phyloP scores from a whole-genome alignment of 805 yeast genomes.

The Debaryomyces hansenii region DNA sequence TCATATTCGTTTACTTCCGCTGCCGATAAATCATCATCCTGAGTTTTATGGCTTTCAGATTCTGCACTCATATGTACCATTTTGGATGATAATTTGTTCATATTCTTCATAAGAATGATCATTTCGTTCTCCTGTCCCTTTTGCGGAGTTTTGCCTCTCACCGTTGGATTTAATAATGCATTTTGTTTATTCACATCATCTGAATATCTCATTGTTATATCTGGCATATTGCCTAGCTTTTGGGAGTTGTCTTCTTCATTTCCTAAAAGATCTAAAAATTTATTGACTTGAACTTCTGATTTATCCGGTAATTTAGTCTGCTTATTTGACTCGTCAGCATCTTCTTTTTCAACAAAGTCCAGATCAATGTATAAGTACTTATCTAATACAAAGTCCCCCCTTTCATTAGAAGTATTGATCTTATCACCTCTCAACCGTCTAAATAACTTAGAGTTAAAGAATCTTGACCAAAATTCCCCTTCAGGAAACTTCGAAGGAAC shows the following conservation, averaged over 20 bases:
- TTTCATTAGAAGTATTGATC: conserved; percentile 62
- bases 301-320: conserved; percentile 35
- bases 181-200: conserved; percentile 29
- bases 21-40: conserved; percentile 8
- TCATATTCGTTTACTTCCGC: conserved; percentile 20
- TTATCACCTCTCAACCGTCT: conserved; percentile 88
- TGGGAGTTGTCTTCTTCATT: conserved; percentile 81
- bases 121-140: conserved; percentile 54
- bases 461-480: conserved; percentile 95
- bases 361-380: conserved; percentile 74
- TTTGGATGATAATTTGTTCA: conserved; percentile 83
- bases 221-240: conserved; percentile 77
- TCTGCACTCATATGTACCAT: conserved; percentile 48
- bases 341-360: conserved; percentile 45
- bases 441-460: conserved; percentile 86
- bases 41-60: not conserved
- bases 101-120: conserved; percentile 74
- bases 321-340: conserved; percentile 21
- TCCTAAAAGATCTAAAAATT: conserved; percentile 75
- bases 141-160: conserved; percentile 7
- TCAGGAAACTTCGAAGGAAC: conserved; percentile 82
- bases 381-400: conserved; percentile 85
- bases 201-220: conserved; percentile 77
- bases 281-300: conserved; percentile 46
- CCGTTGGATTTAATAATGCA: not conserved